Evolutionary conservation across 2,329 filamentous ascomycete genomes (phyloP).

Genomic region (Zymoseptoria brevis): DNA sequence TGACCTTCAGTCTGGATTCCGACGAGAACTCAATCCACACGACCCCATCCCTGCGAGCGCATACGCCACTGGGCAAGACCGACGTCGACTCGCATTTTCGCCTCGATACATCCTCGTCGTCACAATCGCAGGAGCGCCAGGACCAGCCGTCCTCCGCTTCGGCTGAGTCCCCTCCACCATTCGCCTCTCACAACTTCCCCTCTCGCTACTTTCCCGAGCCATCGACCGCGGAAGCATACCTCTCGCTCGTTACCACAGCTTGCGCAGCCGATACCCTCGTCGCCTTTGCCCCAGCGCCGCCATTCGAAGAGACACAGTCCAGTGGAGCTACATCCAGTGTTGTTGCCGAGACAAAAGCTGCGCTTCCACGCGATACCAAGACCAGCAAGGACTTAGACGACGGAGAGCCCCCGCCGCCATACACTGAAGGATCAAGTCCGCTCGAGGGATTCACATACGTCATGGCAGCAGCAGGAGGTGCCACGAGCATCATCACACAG

Average conservation of each 20-base stretch:
- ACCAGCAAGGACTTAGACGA: constrained; percentile 67
- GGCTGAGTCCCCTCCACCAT: constrained; percentile 54
- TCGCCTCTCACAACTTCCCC: constrained; percentile 56
- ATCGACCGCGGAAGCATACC: constrained; percentile 41
- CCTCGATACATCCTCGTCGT: constrained; percentile 15
- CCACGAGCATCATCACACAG: constrained; percentile 98
- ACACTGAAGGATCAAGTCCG: constrained; percentile 89
- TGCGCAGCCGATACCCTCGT: constrained; percentile 35
- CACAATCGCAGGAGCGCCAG: constrained; percentile 10
- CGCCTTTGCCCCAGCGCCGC: constrained; percentile 43
- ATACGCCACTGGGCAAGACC: constrained; percentile 18
- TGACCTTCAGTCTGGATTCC: constrained; percentile 25
- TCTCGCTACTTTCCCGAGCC: constrained; percentile 52
- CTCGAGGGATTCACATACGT: constrained; percentile 89
- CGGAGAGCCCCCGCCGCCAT: constrained; percentile 88
- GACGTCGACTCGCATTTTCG: constrained; percentile 27
- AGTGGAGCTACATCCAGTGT: constrained; percentile 43
- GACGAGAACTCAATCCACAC: constrained; percentile 27
- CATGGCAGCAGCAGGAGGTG: constrained; percentile 95
- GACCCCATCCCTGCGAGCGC: constrained; percentile 26
- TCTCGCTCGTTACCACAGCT: constrained; percentile 31
- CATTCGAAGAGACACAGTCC: constrained; percentile 33
- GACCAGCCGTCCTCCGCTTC: constrained; percentile 27
- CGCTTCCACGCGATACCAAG: constrained; percentile 75
- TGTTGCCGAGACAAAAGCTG: constrained; percentile 72